These are phyloP conservation scores for Neonectria punicea DNA, from an alignment of 2,329 filamentous ascomycete genomes.

Conservation along the genomic window DNA sequence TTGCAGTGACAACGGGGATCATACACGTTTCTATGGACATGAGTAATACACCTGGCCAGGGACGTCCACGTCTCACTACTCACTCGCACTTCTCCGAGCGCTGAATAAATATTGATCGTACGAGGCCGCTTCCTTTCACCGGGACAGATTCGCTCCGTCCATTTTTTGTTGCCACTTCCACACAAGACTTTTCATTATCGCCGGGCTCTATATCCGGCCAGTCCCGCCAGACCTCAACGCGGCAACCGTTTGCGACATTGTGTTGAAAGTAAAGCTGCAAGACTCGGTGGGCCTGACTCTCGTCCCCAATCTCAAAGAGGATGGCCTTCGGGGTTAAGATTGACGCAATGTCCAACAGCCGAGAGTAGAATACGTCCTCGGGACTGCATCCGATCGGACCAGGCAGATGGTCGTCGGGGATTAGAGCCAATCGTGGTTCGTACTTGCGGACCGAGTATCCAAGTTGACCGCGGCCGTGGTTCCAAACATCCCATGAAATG, in stretches of 20 bases:
- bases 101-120: slow-evolving; percentile 55
- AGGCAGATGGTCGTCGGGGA: slow-evolving; percentile 57
- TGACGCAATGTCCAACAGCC: slow-evolving; percentile 67
- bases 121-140: slow-evolving; percentile 59
- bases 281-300: slow-evolving; percentile 74
- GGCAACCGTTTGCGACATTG: slow-evolving; percentile 42
- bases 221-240: slow-evolving; percentile 78
- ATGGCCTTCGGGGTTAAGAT: slow-evolving; percentile 63
- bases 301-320: slow-evolving; percentile 78
- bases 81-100: neutral
- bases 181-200: slow-evolving; percentile 39
- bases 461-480: slow-evolving; percentile 51
- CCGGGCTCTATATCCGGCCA: slow-evolving; percentile 59
- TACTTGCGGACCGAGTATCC: slow-evolving; percentile 83
- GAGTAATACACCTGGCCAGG: neutral
- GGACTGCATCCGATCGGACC: slow-evolving; percentile 46
- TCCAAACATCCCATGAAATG: slow-evolving; percentile 69
- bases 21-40: neutral
- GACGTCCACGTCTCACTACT: neutral
- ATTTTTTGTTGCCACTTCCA: slow-evolving; percentile 37
- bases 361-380: slow-evolving; percentile 73
- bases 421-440: slow-evolving; percentile 84
- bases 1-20: neutral
- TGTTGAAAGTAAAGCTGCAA: slow-evolving; percentile 56
- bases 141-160: slow-evolving; percentile 42